Conservation (phyloP, 202 grass and related monocot species). For the Cymbopogon flexuosus region DNA sequence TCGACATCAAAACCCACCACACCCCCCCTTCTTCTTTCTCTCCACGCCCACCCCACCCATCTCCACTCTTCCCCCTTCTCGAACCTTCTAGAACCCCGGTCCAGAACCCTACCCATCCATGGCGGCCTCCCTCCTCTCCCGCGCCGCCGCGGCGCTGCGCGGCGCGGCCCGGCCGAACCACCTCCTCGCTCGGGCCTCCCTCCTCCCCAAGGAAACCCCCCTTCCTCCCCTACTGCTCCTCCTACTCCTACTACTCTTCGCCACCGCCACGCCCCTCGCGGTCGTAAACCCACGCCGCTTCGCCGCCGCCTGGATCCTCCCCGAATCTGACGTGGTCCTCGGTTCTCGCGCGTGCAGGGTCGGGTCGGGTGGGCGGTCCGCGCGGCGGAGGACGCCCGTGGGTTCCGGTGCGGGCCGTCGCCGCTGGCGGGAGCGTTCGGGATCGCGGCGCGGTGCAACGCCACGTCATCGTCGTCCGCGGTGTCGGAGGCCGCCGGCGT, state of each 20-base stretch:
- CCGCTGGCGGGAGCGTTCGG: constrained; percentile 20
- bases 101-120: constrained; percentile 44
- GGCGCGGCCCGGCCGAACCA: background rate
- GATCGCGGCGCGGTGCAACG: constrained; percentile 43
- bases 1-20: constrained; percentile 8
- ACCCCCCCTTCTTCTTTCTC: background rate
- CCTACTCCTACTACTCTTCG: background rate
- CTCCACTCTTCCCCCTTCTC: background rate
- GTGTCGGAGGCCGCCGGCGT: constrained; percentile 33
- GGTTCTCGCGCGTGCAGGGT: constrained; percentile 8
- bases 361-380: constrained; percentile 37
- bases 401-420: constrained; percentile 27
- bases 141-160: constrained; percentile 25
- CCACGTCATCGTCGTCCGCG: constrained; percentile 36
- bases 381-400: constrained; percentile 11
- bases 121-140: constrained; percentile 45
- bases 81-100: constrained; percentile 47
- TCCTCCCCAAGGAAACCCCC: constrained; percentile 56
- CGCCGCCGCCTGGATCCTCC: constrained; percentile 4
- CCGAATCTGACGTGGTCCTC: background rate
- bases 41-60: background rate
- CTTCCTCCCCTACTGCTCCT: constrained; percentile 36
- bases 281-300: constrained; percentile 41
- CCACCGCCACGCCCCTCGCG: constrained; percentile 33
- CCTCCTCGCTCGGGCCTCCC: constrained; percentile 4